Evolutionary conservation across 2,329 filamentous ascomycete species (phyloP).

Genomic region (Pseudopithomyces maydicus): DNA sequence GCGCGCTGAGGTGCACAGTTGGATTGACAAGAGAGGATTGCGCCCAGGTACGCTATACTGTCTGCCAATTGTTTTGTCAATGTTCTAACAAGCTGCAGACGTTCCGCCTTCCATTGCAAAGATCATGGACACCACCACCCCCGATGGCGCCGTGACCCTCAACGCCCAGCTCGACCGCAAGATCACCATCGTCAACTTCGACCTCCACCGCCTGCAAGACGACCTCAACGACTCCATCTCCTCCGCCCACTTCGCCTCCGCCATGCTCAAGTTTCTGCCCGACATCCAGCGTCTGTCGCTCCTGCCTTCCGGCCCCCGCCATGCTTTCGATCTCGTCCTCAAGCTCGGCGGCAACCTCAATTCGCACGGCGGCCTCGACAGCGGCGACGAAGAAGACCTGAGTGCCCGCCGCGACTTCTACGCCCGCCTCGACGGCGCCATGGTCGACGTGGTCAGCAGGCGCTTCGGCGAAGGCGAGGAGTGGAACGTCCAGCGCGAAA

Average conservation of each 20-base stretch:
- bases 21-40: constrained; percentile 61
- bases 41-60: constrained; percentile 52
- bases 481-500: constrained; percentile 58
- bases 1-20: constrained; percentile 57
- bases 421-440: constrained; percentile 52
- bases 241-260: constrained; percentile 57
- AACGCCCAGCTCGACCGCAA: constrained; percentile 63
- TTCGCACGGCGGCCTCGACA: constrained; percentile 58
- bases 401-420: constrained; percentile 57
- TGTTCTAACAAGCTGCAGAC: constrained; percentile 39
- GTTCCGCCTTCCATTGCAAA: constrained; percentile 58
- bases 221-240: constrained; percentile 61
- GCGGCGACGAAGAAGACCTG: constrained; percentile 54
- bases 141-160: constrained; percentile 56
- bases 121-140: constrained; percentile 57
- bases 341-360: constrained; percentile 62
- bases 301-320: constrained; percentile 54
- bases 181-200: constrained; percentile 63
- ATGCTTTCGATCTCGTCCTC: constrained; percentile 60
- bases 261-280: constrained; percentile 61
- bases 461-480: constrained; percentile 58
- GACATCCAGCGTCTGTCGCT: constrained; percentile 57
- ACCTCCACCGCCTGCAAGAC: constrained; percentile 61
- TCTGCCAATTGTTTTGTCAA: not conserved
- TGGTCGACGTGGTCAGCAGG: constrained; percentile 59